Percentiles rank a stretch among this genome's conserved stretches.
phyloP scores from a whole-genome alignment of 1,284 basidiomycete species.

The Rhodotorula sp. region DNA sequence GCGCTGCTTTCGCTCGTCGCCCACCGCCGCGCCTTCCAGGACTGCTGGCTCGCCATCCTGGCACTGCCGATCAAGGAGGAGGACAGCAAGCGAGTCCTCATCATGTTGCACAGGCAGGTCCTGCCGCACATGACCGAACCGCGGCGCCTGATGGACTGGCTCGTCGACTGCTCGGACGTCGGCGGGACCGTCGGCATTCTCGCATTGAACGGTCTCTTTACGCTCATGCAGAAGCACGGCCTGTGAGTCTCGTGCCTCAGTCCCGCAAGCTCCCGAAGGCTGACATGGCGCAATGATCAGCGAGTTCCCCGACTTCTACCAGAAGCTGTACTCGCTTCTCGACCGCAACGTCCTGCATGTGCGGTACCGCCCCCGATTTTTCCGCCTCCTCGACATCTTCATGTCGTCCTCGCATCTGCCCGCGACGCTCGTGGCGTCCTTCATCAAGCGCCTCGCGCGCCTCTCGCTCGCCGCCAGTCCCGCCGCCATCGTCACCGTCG shows the following conservation, averaged over 20 bases:
- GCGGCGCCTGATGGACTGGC: constrained; percentile 86
- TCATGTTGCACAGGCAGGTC: constrained; percentile 78
- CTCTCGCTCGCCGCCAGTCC: constrained; percentile 83
- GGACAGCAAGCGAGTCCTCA: constrained; percentile 63
- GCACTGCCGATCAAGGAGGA: constrained; percentile 47
- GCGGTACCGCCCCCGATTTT: constrained; percentile 90
- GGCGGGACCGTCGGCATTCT: constrained; percentile 86
- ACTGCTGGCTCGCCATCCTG: constrained; percentile 47
- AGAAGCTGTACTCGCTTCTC: constrained; percentile 85
- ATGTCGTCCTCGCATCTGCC: constrained; percentile 87
- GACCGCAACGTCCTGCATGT: constrained; percentile 84
- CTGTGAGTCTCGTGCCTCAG: constrained; percentile 61
- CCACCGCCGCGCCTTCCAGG: constrained; percentile 47
- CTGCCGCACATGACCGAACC: constrained; percentile 77
- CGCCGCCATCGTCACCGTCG: constrained; percentile 82
- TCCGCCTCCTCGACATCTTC: constrained; percentile 88
- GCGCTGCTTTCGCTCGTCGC: constrained; percentile 41
- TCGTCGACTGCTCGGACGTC: constrained; percentile 80
- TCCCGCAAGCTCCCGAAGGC: not conserved
- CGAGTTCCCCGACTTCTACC: constrained; percentile 95
- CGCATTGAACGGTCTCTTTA: constrained; percentile 87
- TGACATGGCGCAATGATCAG: constrained; percentile 53
- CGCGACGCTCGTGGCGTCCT: constrained; percentile 83
- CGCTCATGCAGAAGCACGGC: constrained; percentile 89
- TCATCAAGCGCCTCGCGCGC: constrained; percentile 85